Base-by-base conservation (phyloP, 768 basidiomycete species). In the Tricholomella constricta region DNA sequence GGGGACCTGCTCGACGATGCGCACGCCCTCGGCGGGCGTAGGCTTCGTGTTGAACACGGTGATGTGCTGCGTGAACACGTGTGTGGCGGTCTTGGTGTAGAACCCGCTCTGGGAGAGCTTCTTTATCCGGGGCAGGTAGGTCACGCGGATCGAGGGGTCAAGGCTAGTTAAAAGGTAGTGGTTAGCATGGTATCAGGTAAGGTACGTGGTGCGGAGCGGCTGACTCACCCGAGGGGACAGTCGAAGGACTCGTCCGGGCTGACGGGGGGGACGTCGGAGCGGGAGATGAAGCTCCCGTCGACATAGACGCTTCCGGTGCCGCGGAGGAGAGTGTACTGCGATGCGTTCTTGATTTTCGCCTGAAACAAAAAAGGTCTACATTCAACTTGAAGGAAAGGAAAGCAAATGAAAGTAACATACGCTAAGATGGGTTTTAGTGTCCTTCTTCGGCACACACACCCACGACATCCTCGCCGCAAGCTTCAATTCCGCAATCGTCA, bases 201-300 rank as follows among this genome's bases (percentile, higher is more conserved):
- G n/a, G n/a, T n/a, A n/a, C n/a, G n/a, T n/a, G n/a, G n/a, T n/a
- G n/a, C n/a, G n/a, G n/a, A n/a, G n/a, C n/a, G n/a, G n/a, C n/a
- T n/a, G 17, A 52, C 47, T 29, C 29, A 68, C 67, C 68, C 66
- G 5, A 69, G 62, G 7, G 65, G 54, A 42, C 68, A 69, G 47
- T 65, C 61, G 45, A 69, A 69, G 52, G 48, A 65, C 47, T 68
- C 66, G 29, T 63, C 55, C 4, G 66, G 66, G 42, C 61, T 68
- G 14, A 66, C 65, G 4, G 56, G 29, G 0, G 68, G 64, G 6
- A 68, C 38, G 3, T 51, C 12, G 0, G 65, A 56, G 12, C 61
- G 55, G 15, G 66, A 63, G 23, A 69, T 65, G 50, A 69, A 69
- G 37, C 63, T 64, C 1, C 67, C 65, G 41, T 69, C 65, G 19